Evolutionary conservation across 2,329 filamentous ascomycete species (phyloP).

Genomic region (Fusarium haematococcum): DNA sequence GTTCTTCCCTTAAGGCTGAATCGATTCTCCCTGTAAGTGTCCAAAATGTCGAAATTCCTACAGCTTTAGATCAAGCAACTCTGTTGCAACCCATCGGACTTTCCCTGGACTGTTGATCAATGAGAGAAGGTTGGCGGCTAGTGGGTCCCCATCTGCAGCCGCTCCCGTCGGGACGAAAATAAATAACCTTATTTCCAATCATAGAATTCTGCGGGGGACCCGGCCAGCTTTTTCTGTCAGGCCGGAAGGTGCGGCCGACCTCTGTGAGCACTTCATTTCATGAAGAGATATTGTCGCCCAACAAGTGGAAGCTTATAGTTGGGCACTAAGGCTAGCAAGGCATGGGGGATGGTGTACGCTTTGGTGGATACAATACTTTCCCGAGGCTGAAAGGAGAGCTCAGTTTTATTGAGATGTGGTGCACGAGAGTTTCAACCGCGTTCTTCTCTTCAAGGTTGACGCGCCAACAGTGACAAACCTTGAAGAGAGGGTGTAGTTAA

Average conservation of each 20-base stretch:
- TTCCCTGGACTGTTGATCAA: neutral
- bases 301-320: neutral
- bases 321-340: neutral
- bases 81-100: neutral
- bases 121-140: neutral
- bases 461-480: neutral
- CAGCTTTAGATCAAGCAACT: neutral
- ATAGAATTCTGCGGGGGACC: neutral
- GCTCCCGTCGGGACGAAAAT: neutral
- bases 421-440: neutral
- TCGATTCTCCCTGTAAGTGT: no score
- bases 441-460: neutral
- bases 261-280: neutral
- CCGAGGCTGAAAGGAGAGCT: neutral
- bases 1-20: no score
- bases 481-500: neutral
- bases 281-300: neutral
- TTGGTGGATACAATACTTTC: neutral
- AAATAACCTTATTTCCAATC: neutral
- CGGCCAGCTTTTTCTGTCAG: neutral
- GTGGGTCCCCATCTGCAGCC: neutral
- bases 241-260: neutral
- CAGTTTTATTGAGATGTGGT: neutral
- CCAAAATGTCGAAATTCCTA: no score
- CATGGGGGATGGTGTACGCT: neutral